These are phyloP conservation scores for Yamadazyma sp. DNA, from an alignment of 805 yeast species.

Conservation along the genomic window DNA sequence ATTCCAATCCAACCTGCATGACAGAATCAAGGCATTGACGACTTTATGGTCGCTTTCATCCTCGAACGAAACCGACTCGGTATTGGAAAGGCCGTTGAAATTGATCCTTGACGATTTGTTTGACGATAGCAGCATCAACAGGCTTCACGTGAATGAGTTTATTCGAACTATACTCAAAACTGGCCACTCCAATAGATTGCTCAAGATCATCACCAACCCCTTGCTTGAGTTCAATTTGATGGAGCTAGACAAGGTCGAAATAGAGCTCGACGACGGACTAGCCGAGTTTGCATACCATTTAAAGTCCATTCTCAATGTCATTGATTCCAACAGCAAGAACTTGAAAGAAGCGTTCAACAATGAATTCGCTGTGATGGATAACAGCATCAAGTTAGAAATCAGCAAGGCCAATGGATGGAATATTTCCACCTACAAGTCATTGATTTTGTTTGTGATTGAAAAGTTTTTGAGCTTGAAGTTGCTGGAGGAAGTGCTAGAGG, in stretches of 20 bases:
- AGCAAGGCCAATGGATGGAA: slow-evolving; percentile 47
- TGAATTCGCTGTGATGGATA: slow-evolving; percentile 60
- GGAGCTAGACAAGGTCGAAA: slow-evolving; percentile 21
- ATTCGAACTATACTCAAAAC: slow-evolving; percentile 24
- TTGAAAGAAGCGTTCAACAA: slow-evolving; percentile 51
- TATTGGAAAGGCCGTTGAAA: slow-evolving; percentile 64
- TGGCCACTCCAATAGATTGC: slow-evolving; percentile 61
- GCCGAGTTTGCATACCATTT: slow-evolving; percentile 63
- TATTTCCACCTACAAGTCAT: slow-evolving; percentile 60
- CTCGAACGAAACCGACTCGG: slow-evolving; percentile 48
- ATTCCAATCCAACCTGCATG: slow-evolving; percentile 30
- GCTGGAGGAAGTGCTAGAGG: slow-evolving; percentile 17
- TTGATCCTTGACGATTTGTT: slow-evolving; percentile 65
- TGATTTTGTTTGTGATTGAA: slow-evolving; percentile 46
- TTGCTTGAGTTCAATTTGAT: slow-evolving; percentile 43
- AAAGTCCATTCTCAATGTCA: slow-evolving; percentile 50
- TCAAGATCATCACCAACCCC: slow-evolving; percentile 58
- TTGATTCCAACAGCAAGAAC: slow-evolving; percentile 44
- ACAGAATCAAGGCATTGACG: slow-evolving; percentile 55
- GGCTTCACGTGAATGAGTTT: slow-evolving; percentile 16
- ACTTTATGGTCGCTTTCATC: slow-evolving; percentile 73
- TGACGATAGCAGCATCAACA: slow-evolving; percentile 10
- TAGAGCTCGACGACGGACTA: slow-evolving; percentile 56
- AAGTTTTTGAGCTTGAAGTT: slow-evolving; percentile 43
- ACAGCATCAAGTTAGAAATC: slow-evolving; percentile 40